Evolutionary conservation across 2,329 filamentous ascomycete genomes (phyloP).

Genomic region (Cyphellophora attinorum): DNA sequence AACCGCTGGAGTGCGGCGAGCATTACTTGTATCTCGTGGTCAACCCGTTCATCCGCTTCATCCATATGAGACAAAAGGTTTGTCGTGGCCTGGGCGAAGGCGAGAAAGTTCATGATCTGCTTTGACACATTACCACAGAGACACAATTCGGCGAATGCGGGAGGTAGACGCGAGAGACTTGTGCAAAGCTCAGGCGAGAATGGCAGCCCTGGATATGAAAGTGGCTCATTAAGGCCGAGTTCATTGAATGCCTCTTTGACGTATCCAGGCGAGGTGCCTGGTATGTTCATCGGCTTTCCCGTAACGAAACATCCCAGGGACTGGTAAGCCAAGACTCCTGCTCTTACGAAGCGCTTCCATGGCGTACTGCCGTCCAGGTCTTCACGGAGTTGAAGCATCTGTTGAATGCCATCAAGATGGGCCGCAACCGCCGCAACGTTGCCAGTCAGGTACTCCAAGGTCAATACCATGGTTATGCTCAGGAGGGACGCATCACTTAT

Average conservation of each 20-base stretch:
- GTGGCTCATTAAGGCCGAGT: constrained; percentile 10
- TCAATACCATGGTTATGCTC: constrained; percentile 16
- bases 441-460: constrained; percentile 15
- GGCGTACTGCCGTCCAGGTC: constrained; percentile 3
- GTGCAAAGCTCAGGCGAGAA: constrained; percentile 10
- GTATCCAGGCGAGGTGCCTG: constrained; percentile 7
- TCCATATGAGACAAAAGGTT: constrained; percentile 1
- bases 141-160: constrained; percentile 12
- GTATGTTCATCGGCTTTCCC: constrained; percentile 8
- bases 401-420: constrained; percentile 13
- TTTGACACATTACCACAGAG: constrained; percentile 11
- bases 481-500: constrained; percentile 12
- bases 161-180: constrained; percentile 11
- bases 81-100: constrained; percentile 6
- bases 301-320: constrained; percentile 15
- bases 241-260: constrained; percentile 11
- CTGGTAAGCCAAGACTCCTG: constrained; percentile 12
- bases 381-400: constrained; percentile 12
- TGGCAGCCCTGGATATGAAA: constrained; percentile 14
- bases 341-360: constrained; percentile 15
- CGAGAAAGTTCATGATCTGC: constrained; percentile 13
- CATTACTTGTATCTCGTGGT: constrained; percentile 9
- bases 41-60: constrained; percentile 4
- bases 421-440: constrained; percentile 12
- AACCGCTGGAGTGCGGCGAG: constrained; percentile 16